phyloP scores from a whole-genome alignment of 2,329 filamentous ascomycete genomes.

The Aspergillus phoenicis region DNA sequence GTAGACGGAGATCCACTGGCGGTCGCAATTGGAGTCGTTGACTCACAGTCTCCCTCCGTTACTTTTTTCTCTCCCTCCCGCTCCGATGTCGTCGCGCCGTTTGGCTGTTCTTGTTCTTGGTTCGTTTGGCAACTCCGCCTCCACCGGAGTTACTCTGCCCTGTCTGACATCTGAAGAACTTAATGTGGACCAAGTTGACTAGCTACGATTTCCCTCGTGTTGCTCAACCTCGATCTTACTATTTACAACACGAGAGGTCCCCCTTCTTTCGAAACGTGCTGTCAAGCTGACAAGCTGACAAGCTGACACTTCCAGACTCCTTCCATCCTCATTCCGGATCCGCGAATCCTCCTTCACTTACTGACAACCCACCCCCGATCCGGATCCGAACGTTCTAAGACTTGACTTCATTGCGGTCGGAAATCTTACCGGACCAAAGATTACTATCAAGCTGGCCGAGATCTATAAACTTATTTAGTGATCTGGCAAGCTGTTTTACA shows the following conservation, averaged over 20 bases:
- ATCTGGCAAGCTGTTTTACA: background rate
- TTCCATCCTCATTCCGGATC: background rate
- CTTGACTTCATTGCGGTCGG: no score
- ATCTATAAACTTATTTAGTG: no score
- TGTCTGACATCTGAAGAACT: background rate
- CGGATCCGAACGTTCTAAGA: background rate
- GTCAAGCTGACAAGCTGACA: background rate
- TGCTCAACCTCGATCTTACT: background rate
- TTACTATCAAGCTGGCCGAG: no score
- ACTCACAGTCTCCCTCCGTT: slow-evolving; percentile 10
- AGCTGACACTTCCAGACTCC: background rate
- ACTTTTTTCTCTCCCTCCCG: slow-evolving; percentile 13
- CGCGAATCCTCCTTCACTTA: background rate
- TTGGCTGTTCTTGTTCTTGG: background rate
- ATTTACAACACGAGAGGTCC: background rate
- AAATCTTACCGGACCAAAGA: no score
- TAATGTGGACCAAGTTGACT: background rate
- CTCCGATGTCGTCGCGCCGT: slow-evolving; percentile 18
- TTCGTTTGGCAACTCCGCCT: background rate
- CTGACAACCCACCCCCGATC: background rate
- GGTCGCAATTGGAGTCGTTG: slow-evolving; percentile 12
- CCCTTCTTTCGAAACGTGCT: no score
- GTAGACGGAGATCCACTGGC: slow-evolving; percentile 1
- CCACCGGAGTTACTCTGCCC: background rate
- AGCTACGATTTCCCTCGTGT: background rate